phyloP scores from a whole-genome alignment of 495 filamentous ascomycete genomes.

The Aspergillus haitiensis region DNA sequence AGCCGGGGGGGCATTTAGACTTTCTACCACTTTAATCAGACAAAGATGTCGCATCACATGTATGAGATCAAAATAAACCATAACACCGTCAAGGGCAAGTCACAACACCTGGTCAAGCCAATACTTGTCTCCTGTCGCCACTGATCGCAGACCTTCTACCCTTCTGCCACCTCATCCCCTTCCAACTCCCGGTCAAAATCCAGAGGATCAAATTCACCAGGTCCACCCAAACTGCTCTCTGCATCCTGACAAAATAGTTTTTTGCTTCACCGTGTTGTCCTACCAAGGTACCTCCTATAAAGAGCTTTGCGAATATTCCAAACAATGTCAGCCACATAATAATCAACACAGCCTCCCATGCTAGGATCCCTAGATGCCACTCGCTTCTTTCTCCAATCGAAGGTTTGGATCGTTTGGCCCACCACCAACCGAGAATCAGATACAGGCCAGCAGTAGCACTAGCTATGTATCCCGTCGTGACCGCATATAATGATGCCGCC shows the following conservation, averaged over 20 bases:
- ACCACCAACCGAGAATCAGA: not conserved
- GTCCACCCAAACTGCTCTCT: not conserved
- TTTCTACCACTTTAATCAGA: too few species aligned
- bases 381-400: not conserved
- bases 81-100: too few species aligned
- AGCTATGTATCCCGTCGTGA: not conserved
- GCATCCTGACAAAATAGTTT: not conserved
- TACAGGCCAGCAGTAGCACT: not conserved
- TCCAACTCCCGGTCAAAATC: not conserved
- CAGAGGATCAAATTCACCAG: slow-evolving; percentile 1
- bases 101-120: too few species aligned
- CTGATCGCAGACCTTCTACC: too few species aligned
- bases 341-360: not conserved
- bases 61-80: too few species aligned
- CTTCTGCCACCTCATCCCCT: not conserved
- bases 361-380: not conserved
- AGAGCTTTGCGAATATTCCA: not conserved
- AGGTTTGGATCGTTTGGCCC: not conserved
- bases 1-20: too few species aligned
- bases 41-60: too few species aligned
- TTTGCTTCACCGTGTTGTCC: not conserved
- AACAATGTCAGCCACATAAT: not conserved
- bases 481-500: not conserved
- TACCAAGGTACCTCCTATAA: not conserved
- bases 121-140: too few species aligned